A percentile compares a stretch with the other conserved stretches of the same genome.
Conservation (phyloP, 2,329 filamentous ascomycete genomes). For the Beauveria australis region DNA sequence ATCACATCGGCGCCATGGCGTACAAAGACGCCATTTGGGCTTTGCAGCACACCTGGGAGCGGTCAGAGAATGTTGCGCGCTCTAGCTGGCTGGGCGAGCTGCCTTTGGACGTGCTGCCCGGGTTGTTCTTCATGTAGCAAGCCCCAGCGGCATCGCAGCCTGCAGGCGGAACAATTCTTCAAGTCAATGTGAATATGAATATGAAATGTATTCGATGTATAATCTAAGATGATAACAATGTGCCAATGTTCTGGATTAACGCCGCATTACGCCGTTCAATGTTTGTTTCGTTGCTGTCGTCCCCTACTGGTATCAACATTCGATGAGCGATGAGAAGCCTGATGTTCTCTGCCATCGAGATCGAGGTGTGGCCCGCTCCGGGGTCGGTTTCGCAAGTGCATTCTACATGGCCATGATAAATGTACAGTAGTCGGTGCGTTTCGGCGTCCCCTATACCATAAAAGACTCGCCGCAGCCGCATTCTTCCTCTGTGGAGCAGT, state of each 20-base stretch:
- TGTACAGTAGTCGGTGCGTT: neutral
- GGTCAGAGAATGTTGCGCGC: neutral
- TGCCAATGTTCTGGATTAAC: neutral
- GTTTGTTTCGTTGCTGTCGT: conserved; percentile 4
- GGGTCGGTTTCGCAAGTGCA: neutral
- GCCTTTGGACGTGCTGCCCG: conserved; percentile 3
- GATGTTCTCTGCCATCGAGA: neutral
- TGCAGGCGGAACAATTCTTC: neutral
- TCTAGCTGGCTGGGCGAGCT: neutral
- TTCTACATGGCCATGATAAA: neutral
- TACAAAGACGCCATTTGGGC: conserved; percentile 7
- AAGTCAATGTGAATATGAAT: neutral
- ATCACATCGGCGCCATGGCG: conserved; percentile 5
- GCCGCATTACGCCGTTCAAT: conserved; percentile 7
- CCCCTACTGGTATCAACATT: neutral
- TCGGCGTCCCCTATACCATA: conserved; percentile 53
- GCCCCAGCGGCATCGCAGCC: neutral
- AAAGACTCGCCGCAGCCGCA: conserved; percentile 97
- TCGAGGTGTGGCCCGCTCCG: neutral
- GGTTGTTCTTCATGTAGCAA: conserved; percentile 5
- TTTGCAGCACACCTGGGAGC: conserved; percentile 2
- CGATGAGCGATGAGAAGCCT: neutral
- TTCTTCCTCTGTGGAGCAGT: conserved; percentile 66
- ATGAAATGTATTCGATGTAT: neutral
- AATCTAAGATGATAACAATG: neutral